Evolutionary conservation across 257 asterid genomes (phyloP).

Genomic region (Fraxinus pennsylvanica): DNA sequence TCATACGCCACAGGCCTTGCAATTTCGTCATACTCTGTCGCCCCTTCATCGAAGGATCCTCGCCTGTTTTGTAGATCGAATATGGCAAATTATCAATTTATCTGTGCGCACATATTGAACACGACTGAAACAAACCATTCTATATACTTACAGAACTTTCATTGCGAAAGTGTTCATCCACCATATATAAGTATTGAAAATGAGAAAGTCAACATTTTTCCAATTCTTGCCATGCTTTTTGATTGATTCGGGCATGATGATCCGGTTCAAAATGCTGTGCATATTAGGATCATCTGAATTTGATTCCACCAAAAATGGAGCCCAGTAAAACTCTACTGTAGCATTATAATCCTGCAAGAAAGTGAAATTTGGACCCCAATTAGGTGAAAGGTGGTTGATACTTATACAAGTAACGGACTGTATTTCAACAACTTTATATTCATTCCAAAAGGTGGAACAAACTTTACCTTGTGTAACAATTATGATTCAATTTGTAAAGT

Average conservation of each 20-base stretch:
- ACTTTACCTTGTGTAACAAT: neutral
- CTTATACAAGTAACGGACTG: conserved; percentile 23
- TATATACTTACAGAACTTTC: conserved; percentile 65
- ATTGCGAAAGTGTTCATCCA: conserved; percentile 81
- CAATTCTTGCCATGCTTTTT: conserved; percentile 71
- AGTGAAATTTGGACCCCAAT: neutral
- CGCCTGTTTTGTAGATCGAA: conserved; percentile 37
- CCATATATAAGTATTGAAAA: conserved; percentile 82
- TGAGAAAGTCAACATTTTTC: conserved; percentile 66
- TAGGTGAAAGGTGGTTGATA: conserved; percentile 14
- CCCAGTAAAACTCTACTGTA: conserved; percentile 58
- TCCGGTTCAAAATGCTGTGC: conserved; percentile 72
- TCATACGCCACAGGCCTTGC: conserved; percentile 61
- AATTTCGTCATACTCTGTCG: conserved; percentile 66
- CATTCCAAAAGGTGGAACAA: conserved; percentile 5
- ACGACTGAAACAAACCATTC: neutral
- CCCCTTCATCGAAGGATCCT: conserved; percentile 70
- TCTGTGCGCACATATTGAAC: too few relatives aligned
- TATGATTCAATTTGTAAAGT: neutral
- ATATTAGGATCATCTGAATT: conserved; percentile 53
- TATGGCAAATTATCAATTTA: too few relatives aligned
- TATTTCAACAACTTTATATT: neutral
- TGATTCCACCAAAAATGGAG: conserved; percentile 55
- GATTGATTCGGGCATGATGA: conserved; percentile 74
- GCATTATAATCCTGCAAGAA: conserved; percentile 49